Percentiles rank a stretch among this genome's conserved stretches.
phyloP scores from a whole-genome alignment of 805 yeast genomes.

The Wickerhamomyces ciferrii region DNA sequence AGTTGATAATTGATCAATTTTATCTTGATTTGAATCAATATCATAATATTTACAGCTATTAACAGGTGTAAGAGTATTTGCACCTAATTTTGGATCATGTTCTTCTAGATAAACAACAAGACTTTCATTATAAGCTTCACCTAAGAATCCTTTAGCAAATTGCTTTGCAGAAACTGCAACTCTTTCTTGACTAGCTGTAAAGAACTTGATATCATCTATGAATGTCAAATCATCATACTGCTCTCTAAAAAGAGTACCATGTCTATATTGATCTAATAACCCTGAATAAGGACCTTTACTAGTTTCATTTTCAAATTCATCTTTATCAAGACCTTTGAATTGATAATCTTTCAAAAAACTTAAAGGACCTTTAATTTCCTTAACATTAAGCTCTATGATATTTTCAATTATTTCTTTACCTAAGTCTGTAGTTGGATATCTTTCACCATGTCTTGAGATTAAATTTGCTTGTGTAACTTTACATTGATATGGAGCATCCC shows the following conservation, averaged over 20 bases:
- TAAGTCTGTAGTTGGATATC: constrained; percentile 36
- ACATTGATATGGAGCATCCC: constrained; percentile 48
- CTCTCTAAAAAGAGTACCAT: constrained; percentile 45
- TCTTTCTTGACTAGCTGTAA: constrained; percentile 49
- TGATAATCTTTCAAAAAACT: constrained; percentile 34
- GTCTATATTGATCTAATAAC: constrained; percentile 37
- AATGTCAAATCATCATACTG: constrained; percentile 46
- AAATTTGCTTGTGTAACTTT: constrained; percentile 48
- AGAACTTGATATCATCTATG: constrained; percentile 39
- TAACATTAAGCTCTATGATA: constrained; percentile 11
- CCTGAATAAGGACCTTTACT: constrained; percentile 49
- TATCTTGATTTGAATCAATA: constrained; percentile 22
- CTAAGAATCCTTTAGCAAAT: constrained; percentile 52
- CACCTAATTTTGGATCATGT: constrained; percentile 38
- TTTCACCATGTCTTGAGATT: constrained; percentile 53
- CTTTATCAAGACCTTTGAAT: constrained; percentile 33
- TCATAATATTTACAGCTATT: constrained; percentile 34
- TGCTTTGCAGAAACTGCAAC: constrained; percentile 47
- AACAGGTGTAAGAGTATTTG: constrained; percentile 53
- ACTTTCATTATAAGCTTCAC: constrained; percentile 31
- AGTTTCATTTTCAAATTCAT: constrained; percentile 45
- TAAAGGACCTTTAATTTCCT: constrained; percentile 10
- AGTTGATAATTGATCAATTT: constrained; percentile 22
- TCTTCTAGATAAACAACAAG: constrained; percentile 41
- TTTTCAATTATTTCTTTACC: constrained; percentile 27